Conservation (phyloP, 1,139 yeast genomes). For the Yamadazyma mexicana region DNA sequence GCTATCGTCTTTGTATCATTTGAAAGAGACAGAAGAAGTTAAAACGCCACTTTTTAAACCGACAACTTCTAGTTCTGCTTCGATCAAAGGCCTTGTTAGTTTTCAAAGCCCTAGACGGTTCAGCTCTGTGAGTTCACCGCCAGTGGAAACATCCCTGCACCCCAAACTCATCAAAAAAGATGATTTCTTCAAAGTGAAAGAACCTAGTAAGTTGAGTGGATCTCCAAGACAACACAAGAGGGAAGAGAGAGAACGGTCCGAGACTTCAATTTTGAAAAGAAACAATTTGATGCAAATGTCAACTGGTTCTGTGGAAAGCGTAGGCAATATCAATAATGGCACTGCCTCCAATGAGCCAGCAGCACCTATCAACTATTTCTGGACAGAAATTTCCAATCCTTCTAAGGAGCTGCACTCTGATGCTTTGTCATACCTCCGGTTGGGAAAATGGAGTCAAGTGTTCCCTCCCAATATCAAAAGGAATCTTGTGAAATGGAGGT, state of each 20-base stretch:
- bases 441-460: conserved; percentile 80
- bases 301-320: conserved; percentile 7
- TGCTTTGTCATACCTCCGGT: conserved; percentile 36
- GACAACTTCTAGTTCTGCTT: conserved; percentile 6
- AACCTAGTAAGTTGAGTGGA: conserved; percentile 4
- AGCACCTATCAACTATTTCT: conserved; percentile 35
- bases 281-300: conserved; percentile 8
- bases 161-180: conserved; percentile 14
- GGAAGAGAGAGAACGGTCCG: conserved; percentile 8
- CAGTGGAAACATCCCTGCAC: neutral
- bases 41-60: conserved; percentile 11
- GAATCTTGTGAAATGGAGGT: conserved; percentile 83
- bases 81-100: conserved; percentile 10
- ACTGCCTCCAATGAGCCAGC: conserved; percentile 6
- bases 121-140: conserved; percentile 2
- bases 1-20: conserved; percentile 38
- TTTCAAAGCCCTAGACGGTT: neutral
- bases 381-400: conserved; percentile 73
- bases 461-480: conserved; percentile 71
- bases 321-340: conserved; percentile 1
- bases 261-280: conserved; percentile 11
- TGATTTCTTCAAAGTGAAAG: conserved; percentile 16
- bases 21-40: conserved; percentile 35
- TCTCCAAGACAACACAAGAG: conserved; percentile 3
- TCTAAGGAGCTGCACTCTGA: conserved; percentile 57